phyloP scores from a whole-genome alignment of 192 early-diverging fungal genomes.

The Rhizoclosmatium globosum region DNA sequence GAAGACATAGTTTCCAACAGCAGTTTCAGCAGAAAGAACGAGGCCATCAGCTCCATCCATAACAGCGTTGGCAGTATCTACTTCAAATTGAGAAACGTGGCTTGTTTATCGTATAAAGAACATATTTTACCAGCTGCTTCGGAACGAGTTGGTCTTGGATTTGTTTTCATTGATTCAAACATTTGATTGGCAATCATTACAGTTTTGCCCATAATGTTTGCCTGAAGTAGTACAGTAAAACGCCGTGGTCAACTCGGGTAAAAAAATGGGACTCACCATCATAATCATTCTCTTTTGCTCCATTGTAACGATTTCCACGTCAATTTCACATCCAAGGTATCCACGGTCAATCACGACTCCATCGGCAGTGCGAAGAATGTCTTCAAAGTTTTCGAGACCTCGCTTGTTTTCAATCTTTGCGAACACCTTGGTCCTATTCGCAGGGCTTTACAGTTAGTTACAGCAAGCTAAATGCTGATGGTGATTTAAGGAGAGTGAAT shows the following conservation, averaged over 20 bases:
- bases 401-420: slow-evolving; percentile 70
- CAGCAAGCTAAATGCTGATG: too few species aligned
- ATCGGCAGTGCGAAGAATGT: slow-evolving; percentile 59
- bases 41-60: slow-evolving; percentile 70
- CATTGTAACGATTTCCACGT: slow-evolving; percentile 61
- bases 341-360: slow-evolving; percentile 70
- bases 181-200: slow-evolving; percentile 70
- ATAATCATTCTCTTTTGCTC: slow-evolving; percentile 69
- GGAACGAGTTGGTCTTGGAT: slow-evolving; percentile 60
- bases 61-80: slow-evolving; percentile 60
- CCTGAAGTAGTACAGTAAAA: slow-evolving; percentile 27
- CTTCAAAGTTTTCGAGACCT: slow-evolving; percentile 65
- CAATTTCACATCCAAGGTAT: slow-evolving; percentile 67
- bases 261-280: slow-evolving; percentile 32
- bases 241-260: background rate
- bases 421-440: slow-evolving; percentile 51
- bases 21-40: slow-evolving; percentile 67
- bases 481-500: too few species aligned
- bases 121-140: slow-evolving; percentile 45
- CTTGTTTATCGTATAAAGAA: background rate
- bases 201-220: slow-evolving; percentile 63
- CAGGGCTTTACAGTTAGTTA: too few species aligned
- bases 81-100: background rate
- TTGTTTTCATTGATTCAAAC: slow-evolving; percentile 66
- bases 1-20: slow-evolving; percentile 61